These are phyloP conservation scores for Lobosporangium transversale DNA, from an alignment of 192 early-diverging fungal species.

Conservation along the genomic window DNA sequence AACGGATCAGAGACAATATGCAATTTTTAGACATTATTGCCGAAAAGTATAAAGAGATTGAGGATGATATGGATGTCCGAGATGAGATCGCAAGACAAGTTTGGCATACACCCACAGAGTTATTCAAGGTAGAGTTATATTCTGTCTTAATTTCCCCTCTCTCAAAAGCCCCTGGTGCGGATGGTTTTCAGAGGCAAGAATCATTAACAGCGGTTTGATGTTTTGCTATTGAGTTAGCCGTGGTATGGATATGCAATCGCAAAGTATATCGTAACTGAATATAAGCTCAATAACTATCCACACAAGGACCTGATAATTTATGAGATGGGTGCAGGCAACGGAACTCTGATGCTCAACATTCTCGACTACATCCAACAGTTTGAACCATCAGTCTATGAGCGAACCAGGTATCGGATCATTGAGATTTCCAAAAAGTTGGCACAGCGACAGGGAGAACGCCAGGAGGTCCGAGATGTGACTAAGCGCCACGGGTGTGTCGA, in stretches of 20 bases:
- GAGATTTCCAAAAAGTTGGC: constrained; percentile 92
- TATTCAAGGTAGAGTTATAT: constrained; percentile 76
- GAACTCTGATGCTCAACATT: constrained; percentile 93
- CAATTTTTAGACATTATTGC: constrained; percentile 79
- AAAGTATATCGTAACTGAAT: constrained; percentile 84
- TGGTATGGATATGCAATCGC: constrained; percentile 95
- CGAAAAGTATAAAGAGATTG: constrained; percentile 82
- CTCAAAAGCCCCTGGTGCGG: no score
- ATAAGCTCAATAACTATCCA: constrained; percentile 69
- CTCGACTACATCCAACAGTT: constrained; percentile 85
- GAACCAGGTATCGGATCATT: constrained; percentile 87
- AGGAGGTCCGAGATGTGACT: constrained; percentile 52
- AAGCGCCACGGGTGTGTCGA: constrained; percentile 69
- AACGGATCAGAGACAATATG: constrained; percentile 70
- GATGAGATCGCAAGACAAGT: constrained; percentile 86
- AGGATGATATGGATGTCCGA: constrained; percentile 78
- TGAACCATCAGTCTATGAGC: constrained; percentile 81
- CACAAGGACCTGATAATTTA: constrained; percentile 84
- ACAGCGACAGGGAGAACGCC: constrained; percentile 66
- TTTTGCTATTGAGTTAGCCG: constrained; percentile 58
- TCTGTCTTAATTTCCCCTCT: background rate
- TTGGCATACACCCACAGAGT: constrained; percentile 98
- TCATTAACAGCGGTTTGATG: no score
- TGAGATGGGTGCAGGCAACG: constrained; percentile 97
- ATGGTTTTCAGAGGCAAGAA: no score